Base-by-base conservation (phyloP, 2,329 filamentous ascomycete genomes). In the Tolypocladium guangdongense region DNA sequence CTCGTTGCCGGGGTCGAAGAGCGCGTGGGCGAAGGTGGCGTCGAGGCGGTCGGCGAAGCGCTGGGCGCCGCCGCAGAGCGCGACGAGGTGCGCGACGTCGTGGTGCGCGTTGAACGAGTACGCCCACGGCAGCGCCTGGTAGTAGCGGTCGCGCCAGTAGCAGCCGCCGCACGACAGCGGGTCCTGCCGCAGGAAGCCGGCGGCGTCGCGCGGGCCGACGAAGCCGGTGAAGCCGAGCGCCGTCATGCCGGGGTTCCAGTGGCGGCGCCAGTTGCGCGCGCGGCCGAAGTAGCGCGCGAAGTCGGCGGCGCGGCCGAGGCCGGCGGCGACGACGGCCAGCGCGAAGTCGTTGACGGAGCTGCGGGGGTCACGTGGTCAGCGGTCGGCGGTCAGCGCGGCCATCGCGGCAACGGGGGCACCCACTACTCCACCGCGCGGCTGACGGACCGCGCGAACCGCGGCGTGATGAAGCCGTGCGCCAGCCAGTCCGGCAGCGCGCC, bases 101-200 rank as follows among this genome's bases (percentile, higher is more conserved):
- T 88, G 84, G 49, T 84, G 78, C n/a, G 82, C 78, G 55, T 83
- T 84, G 73, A 85, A 83, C 6, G 78, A 81, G 68, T 87, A 87
- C 52, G 83, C 80, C 74, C 81, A 84, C 0, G 82, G 78, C 10
- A 77, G 74, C 11, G 72, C 82, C 64, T 86, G 74, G 62, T 86
- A 86, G 60, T 72, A 68, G 16, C 73, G 69, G 59, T 84, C 78
- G 3, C 68, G 72, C 83, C 84, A 87, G 66, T 87, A 86, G 66
- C 84, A 87, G 2, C 80, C 81, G 8, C 76, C 79, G 58, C 83
- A 85, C 32, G 65, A 68, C 18, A 83, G 63, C 1, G 83, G 82
- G 61, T 86, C 75, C 55, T 83, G 81, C 0, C 69, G 59, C 10
- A 71, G 60, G 58, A 84, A 3, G 52, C 51, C 82, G 68, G 65